These are phyloP conservation scores for Linaria vulgaris DNA, from an alignment of 257 asterid species.

Conservation along the genomic window DNA sequence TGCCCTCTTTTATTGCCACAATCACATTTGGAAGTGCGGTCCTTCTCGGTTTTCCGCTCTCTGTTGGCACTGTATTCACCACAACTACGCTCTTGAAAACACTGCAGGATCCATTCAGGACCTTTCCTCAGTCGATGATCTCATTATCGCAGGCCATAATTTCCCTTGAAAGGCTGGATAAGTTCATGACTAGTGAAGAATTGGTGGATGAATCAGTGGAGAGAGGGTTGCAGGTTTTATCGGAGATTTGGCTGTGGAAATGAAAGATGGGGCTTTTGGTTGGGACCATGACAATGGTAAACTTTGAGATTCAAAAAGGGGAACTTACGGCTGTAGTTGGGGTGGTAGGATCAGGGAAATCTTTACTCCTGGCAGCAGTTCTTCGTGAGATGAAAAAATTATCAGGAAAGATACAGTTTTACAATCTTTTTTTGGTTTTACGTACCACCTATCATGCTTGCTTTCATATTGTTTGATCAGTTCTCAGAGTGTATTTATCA, in stretches of 20 bases:
- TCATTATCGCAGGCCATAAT: slow-evolving; percentile 78
- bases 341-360: slow-evolving; percentile 74
- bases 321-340: slow-evolving; percentile 76
- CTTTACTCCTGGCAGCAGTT: slow-evolving; percentile 64
- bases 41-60: slow-evolving; percentile 60
- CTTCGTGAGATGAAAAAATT: slow-evolving; percentile 71
- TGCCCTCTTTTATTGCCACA: slow-evolving; percentile 65
- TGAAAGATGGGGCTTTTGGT: slow-evolving; percentile 51
- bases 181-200: slow-evolving; percentile 58
- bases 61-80: slow-evolving; percentile 68
- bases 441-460: no score
- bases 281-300: slow-evolving; percentile 45
- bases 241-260: slow-evolving; percentile 50
- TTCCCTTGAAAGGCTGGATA: slow-evolving; percentile 64
- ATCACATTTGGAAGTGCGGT: slow-evolving; percentile 62
- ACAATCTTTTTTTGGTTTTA: no score
- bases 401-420: slow-evolving; percentile 62
- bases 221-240: slow-evolving; percentile 20
- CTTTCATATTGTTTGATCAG: no score
- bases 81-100: slow-evolving; percentile 66
- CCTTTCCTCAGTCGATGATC: slow-evolving; percentile 65
- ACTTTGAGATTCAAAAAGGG: slow-evolving; percentile 50
- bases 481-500: no score
- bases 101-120: slow-evolving; percentile 69
- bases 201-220: slow-evolving; percentile 55